Conservation (phyloP, 768 basidiomycete genomes). For the Pleurotus cornucopiae region DNA sequence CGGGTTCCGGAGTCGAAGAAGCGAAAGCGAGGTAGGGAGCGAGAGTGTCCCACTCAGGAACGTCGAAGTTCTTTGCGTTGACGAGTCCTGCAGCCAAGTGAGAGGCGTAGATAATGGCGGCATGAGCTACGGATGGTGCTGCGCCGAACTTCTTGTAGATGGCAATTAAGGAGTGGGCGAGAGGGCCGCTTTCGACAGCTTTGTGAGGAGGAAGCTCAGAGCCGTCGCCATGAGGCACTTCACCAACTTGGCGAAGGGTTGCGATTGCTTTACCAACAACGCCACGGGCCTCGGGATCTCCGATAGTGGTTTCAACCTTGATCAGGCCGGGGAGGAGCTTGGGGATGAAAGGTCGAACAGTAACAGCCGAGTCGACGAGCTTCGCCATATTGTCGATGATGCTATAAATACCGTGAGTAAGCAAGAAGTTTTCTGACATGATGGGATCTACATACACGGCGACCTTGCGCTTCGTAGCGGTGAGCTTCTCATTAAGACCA, state of each 20-base stretch:
- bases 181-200: slow-evolving; percentile 63
- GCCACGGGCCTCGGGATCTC: slow-evolving; percentile 96
- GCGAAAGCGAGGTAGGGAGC: slow-evolving; percentile 72
- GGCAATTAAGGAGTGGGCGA: slow-evolving; percentile 60
- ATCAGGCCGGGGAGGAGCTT: slow-evolving; percentile 92
- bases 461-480: slow-evolving; percentile 95
- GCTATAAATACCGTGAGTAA: slow-evolving; percentile 34
- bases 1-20: slow-evolving; percentile 58
- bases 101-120: slow-evolving; percentile 65
- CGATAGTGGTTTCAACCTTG: slow-evolving; percentile 92
- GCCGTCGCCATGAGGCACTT: slow-evolving; percentile 87
- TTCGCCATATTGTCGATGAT: slow-evolving; percentile 99
- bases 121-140: slow-evolving; percentile 52
- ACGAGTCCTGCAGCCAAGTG: slow-evolving; percentile 82
- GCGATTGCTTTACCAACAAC: slow-evolving; percentile 89
- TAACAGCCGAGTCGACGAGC: slow-evolving; percentile 91
- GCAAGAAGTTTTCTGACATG: slow-evolving; percentile 13
- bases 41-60: slow-evolving; percentile 81
- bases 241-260: slow-evolving; percentile 92
- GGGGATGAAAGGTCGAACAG: slow-evolving; percentile 95
- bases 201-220: slow-evolving; percentile 88
- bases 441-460: slow-evolving; percentile 68
- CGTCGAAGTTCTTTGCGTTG: slow-evolving; percentile 89
- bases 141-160: slow-evolving; percentile 85
- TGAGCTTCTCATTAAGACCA: slow-evolving; percentile 92